Conservation (phyloP, 2,329 filamentous ascomycete genomes). For the Zopfia rhizophila region DNA sequence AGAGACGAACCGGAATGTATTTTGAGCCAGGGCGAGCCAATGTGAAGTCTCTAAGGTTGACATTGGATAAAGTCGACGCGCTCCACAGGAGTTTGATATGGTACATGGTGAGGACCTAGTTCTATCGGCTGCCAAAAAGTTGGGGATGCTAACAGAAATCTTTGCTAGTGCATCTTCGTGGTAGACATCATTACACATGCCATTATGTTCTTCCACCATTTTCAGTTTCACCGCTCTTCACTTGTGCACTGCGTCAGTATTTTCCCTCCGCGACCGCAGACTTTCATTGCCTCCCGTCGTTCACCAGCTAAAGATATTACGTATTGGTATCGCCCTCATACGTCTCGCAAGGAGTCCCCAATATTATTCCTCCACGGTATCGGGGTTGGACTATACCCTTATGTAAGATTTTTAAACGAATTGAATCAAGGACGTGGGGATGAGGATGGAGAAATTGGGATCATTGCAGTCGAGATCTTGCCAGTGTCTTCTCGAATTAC, state of each 20-base stretch:
- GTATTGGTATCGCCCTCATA: slow-evolving; percentile 73
- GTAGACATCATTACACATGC: slow-evolving; percentile 56
- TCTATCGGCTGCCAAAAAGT: neutral
- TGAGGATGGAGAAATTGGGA: slow-evolving; percentile 60
- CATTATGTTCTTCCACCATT: slow-evolving; percentile 58
- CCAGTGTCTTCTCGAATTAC: slow-evolving; percentile 70
- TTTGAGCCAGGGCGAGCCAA: slow-evolving; percentile 64
- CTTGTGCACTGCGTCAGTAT: slow-evolving; percentile 56
- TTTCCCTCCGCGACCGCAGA: slow-evolving; percentile 67
- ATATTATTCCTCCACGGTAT: slow-evolving; percentile 75
- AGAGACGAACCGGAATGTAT: slow-evolving; percentile 59
- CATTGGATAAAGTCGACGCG: slow-evolving; percentile 67
- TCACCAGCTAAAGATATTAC: slow-evolving; percentile 62
- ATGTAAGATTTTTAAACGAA: slow-evolving; percentile 64
- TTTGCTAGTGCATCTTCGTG: slow-evolving; percentile 55
- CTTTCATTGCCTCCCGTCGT: slow-evolving; percentile 53
- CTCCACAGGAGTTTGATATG: slow-evolving; percentile 68
- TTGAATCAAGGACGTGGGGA: slow-evolving; percentile 48
- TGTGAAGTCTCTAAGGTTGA: slow-evolving; percentile 66
- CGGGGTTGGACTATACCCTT: slow-evolving; percentile 71
- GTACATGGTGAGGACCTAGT: slow-evolving; percentile 63
- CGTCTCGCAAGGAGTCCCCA: slow-evolving; percentile 63
- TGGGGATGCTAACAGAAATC: slow-evolving; percentile 16
- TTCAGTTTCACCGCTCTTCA: slow-evolving; percentile 60
- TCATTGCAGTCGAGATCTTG: slow-evolving; percentile 71